A percentile compares a stretch with the other conserved stretches of the same genome.
phyloP scores from a whole-genome alignment of 2,329 filamentous ascomycete species.

The Trichoderma sp. region DNA sequence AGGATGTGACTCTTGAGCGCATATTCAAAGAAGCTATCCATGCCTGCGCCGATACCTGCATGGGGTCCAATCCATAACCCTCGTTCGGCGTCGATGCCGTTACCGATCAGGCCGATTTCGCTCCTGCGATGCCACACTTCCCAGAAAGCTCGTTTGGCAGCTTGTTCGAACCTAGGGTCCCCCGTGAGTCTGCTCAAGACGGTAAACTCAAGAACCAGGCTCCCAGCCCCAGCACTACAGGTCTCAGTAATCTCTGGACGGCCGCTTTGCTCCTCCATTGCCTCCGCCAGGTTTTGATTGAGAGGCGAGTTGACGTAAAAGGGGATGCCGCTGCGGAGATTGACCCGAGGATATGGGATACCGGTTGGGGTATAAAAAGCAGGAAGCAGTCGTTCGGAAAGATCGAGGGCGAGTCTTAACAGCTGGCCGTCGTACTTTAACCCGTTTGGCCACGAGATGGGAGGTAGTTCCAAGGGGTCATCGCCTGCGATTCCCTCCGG shows the following conservation, averaged over 20 bases:
- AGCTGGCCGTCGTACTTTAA: slow-evolving; percentile 89
- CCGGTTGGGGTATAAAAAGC: slow-evolving; percentile 91
- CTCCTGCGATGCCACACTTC: slow-evolving; percentile 91
- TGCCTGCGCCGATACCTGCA: slow-evolving; percentile 92
- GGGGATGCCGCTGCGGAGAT: slow-evolving; percentile 84
- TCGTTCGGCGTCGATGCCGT: slow-evolving; percentile 88
- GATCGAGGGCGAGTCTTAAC: slow-evolving; percentile 82
- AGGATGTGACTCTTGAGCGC: slow-evolving; percentile 92
- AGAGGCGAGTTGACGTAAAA: slow-evolving; percentile 88
- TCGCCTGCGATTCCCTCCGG: slow-evolving; percentile 29
- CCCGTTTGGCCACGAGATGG: slow-evolving; percentile 72
- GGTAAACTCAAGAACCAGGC: slow-evolving; percentile 89
- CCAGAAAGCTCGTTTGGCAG: slow-evolving; percentile 93
- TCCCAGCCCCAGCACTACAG: slow-evolving; percentile 95
- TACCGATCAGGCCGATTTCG: slow-evolving; percentile 82
- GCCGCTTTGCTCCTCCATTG: slow-evolving; percentile 39
- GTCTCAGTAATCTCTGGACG: slow-evolving; percentile 83
- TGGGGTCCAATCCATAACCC: slow-evolving; percentile 87
- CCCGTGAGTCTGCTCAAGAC: slow-evolving; percentile 86
- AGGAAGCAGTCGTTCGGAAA: slow-evolving; percentile 80
- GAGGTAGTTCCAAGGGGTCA: slow-evolving; percentile 48
- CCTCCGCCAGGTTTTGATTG: slow-evolving; percentile 50
- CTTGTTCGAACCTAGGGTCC: slow-evolving; percentile 82
- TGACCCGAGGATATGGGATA: slow-evolving; percentile 92
- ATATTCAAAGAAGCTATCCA: slow-evolving; percentile 99